A percentile compares a stretch with the other conserved stretches of the same genome.
Evolutionary conservation across 768 basidiomycete genomes (phyloP).

Genomic region (Kwoniella newhampshirensis): DNA sequence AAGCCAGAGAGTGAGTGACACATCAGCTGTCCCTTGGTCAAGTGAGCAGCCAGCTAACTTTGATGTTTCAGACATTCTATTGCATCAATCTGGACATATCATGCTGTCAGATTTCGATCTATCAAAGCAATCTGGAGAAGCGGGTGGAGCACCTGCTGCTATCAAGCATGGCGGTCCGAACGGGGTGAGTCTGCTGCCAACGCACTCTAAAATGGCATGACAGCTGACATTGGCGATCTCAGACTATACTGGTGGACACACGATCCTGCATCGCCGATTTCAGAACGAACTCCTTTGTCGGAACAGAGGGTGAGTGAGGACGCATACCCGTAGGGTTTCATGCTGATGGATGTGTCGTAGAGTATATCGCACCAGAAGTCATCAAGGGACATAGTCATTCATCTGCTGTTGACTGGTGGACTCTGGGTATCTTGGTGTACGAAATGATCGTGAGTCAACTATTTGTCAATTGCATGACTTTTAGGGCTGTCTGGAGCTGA

Average conservation of each 20-base stretch:
- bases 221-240: constrained; percentile 27
- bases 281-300: constrained; percentile 97
- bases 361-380: constrained; percentile 99
- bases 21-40: neutral
- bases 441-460: constrained; percentile 66
- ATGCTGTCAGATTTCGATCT: constrained; percentile 99
- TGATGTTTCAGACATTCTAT: constrained; percentile 72
- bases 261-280: constrained; percentile 97
- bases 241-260: constrained; percentile 94
- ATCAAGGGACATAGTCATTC: constrained; percentile 95
- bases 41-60: neutral
- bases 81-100: constrained; percentile 97
- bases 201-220: constrained; percentile 1
- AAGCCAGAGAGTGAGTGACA: constrained; percentile 93
- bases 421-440: constrained; percentile 94
- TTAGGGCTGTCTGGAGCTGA: constrained; percentile 3
- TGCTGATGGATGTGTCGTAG: constrained; percentile 56
- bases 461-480: neutral
- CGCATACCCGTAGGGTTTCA: constrained; percentile 31
- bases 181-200: constrained; percentile 63
- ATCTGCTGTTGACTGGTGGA: constrained; percentile 99
- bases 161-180: constrained; percentile 82
- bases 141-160: constrained; percentile 78
- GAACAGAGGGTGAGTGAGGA: constrained; percentile 78
- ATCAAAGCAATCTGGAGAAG: constrained; percentile 88